Evolutionary conservation across 345 rosid species (phyloP).

Genomic region (Chamaenerion angustifolium): DNA sequence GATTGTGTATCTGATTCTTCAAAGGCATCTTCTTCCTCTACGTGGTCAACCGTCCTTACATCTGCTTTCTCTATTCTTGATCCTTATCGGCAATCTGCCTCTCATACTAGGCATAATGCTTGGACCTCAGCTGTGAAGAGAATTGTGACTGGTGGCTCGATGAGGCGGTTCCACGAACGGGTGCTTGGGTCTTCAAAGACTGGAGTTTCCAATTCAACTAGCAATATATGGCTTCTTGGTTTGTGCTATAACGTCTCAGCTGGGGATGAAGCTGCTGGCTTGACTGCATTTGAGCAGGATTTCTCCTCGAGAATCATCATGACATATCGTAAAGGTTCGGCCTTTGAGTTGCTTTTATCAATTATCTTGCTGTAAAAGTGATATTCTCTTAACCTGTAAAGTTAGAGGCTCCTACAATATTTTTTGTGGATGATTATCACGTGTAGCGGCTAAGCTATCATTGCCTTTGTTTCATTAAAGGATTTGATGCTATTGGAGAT

Average conservation of each 20-base stretch:
- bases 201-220: constrained; percentile 46
- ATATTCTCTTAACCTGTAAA: no score
- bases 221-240: constrained; percentile 85
- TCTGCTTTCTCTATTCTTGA: constrained; percentile 5
- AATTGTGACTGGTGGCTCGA: constrained; percentile 57
- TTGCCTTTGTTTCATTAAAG: constrained; percentile 22
- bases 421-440: no score
- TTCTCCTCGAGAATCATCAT: constrained; percentile 66
- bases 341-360: background rate
- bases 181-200: constrained; percentile 57
- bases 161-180: constrained; percentile 79
- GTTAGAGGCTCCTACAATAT: no score
- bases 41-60: constrained; percentile 6
- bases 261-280: constrained; percentile 27
- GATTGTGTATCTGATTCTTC: background rate
- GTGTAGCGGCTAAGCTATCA: no score
- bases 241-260: constrained; percentile 48
- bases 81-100: constrained; percentile 3
- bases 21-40: background rate
- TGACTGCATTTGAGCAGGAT: constrained; percentile 49
- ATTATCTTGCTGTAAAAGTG: background rate
- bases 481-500: constrained; percentile 62
- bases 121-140: constrained; percentile 66
- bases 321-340: constrained; percentile 73
- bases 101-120: constrained; percentile 20